These are phyloP conservation scores for Casuarina cunninghamiana DNA, from an alignment of 306 rosid genomes.

Conservation along the genomic window DNA sequence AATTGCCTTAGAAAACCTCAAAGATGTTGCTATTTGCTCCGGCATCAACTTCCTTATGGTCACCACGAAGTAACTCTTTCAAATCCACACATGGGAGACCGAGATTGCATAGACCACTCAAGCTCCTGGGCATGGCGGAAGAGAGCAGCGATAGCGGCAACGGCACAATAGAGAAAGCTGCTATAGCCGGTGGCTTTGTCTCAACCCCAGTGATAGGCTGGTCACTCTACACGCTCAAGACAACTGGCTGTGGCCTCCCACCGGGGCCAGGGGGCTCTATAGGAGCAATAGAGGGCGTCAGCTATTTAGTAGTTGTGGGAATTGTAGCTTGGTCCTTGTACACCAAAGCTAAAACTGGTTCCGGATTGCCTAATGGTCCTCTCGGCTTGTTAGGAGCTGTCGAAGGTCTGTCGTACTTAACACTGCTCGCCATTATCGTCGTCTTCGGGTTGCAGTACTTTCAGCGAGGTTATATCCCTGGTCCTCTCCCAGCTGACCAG, in stretches of 20 bases:
- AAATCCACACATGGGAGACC: constrained; percentile 16
- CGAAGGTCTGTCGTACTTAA: constrained; percentile 71
- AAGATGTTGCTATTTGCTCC: constrained; percentile 51
- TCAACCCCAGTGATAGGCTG: constrained; percentile 80
- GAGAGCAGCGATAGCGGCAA: constrained; percentile 44
- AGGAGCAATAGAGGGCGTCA: constrained; percentile 89
- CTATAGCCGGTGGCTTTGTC: constrained; percentile 70
- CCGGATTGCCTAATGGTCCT: constrained; percentile 88
- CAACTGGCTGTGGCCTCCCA: constrained; percentile 90
- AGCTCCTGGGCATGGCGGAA: constrained; percentile 61
- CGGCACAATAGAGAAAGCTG: constrained; percentile 53
- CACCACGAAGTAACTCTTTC: constrained; percentile 7
- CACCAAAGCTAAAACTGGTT: constrained; percentile 78
- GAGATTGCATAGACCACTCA: constrained; percentile 24
- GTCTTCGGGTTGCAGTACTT: constrained; percentile 83
- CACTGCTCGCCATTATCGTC: constrained; percentile 58
- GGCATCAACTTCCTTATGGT: constrained; percentile 7
- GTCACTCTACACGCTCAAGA: constrained; percentile 90
- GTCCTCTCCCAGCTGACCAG: constrained; percentile 86
- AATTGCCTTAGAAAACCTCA: constrained; percentile 25
- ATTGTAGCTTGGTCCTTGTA: constrained; percentile 84
- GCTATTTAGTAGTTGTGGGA: constrained; percentile 70
- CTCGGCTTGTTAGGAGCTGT: constrained; percentile 86
- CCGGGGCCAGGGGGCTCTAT: constrained; percentile 92
- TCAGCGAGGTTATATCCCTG: constrained; percentile 76